Base-by-base conservation (phyloP, 1,284 basidiomycete genomes). In the Salmacisia buchloeana region DNA sequence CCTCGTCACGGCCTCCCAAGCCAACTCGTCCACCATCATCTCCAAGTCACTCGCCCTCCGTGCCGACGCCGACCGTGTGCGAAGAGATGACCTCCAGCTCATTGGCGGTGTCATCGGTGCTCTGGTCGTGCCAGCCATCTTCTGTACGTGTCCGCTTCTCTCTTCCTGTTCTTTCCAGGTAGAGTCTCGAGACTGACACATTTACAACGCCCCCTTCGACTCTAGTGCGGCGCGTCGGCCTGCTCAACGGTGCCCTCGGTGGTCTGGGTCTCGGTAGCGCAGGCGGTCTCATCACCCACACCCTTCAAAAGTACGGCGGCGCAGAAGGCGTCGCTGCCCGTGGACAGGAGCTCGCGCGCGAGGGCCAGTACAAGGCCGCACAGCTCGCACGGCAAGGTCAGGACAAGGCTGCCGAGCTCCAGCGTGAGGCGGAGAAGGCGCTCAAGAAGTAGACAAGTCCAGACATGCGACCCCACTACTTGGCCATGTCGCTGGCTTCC, bases 211-310 rank as follows among this genome's bases (percentile, higher is more conserved):
- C 38, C 21, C 3, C 10, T 49, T 57, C 34, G 18, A 6, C 21
- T n/a, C 15, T 49, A 68, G 62, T 78, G 34, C 65, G 68, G 2
- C 62, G 72, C 7, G 71, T 70, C 2, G 76, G 76, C 9, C 61
- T 78, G n/a, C 21, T 78, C 3, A 77, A 77, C 43, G 76, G 76
- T 15, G 43, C 75, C 10, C 61, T 77, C 15, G 76, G 76, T 23
- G 76, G 76, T 5, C 70, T 71, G 0, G 75, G 76, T 41, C 52
- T 78, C 13, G 76, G 76, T 12, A 69, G 76, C 4, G 67, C 69
- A 0, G 63, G 56, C 2, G 76, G 75, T 7, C 31, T 78, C 38
- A 34, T 76, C 6, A 69, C 72, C 2, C 67, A 70, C 62, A 63
- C 66, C 1, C 64, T 71, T 0, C 71, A 75, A 46, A 69, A 31